Evolutionary conservation across 2,329 filamentous ascomycete species (phyloP).

Genomic region (Alternaria infectoria): DNA sequence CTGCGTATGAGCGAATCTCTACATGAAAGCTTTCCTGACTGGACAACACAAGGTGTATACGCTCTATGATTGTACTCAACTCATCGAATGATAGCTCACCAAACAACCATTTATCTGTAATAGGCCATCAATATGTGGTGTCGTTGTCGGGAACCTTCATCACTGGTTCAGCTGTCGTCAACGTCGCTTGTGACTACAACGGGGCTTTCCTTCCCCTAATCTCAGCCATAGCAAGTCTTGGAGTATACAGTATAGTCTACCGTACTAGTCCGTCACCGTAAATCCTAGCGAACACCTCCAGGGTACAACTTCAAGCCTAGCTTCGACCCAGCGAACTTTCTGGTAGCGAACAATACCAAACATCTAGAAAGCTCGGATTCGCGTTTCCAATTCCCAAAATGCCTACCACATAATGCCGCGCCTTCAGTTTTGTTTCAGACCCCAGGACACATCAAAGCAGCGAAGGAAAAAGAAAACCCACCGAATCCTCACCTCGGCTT

Average conservation of each 20-base stretch:
- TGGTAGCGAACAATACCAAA: background rate
- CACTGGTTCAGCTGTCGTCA: background rate
- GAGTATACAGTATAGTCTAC: background rate
- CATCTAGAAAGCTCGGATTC: background rate
- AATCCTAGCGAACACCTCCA: background rate
- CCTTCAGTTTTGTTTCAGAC: background rate
- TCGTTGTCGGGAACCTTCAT: background rate
- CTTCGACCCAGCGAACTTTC: background rate
- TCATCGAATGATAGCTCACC: background rate
- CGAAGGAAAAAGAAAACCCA: background rate
- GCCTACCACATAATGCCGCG: background rate
- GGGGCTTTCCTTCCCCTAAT: background rate
- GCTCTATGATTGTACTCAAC: background rate
- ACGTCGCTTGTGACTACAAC: background rate
- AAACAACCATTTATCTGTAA: background rate
- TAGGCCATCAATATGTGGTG: background rate
- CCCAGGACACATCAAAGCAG: background rate
- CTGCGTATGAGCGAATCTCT: background rate
- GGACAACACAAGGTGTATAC: background rate
- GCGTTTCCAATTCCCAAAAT: background rate
- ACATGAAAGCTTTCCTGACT: background rate
- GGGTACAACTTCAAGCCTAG: background rate
- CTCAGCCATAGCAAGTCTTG: background rate
- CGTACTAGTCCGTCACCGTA: background rate
- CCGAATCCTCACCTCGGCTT: background rate